These are phyloP conservation scores for Backusella luteola DNA, from an alignment of 192 early-diverging fungal species.

Conservation along the genomic window DNA sequence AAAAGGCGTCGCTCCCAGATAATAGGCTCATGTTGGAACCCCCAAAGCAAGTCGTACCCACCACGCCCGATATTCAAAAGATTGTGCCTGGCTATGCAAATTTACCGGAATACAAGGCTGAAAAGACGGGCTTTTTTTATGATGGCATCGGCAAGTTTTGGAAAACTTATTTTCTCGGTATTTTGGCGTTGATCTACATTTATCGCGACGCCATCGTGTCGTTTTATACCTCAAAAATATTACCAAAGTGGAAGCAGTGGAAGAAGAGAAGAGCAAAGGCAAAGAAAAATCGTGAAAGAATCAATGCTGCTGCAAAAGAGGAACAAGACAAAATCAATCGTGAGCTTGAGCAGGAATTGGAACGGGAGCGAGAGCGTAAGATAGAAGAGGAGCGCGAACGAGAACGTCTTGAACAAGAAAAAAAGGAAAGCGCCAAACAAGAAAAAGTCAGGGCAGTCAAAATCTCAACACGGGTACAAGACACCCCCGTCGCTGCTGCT, in stretches of 20 bases:
- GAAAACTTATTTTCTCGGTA: constrained; percentile 24
- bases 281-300: neutral
- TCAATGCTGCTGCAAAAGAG: neutral
- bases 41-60: neutral
- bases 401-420: neutral
- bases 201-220: neutral
- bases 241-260: constrained; percentile 8
- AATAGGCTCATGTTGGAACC: neutral
- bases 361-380: neutral
- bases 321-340: constrained; percentile 8
- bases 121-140: constrained; percentile 22
- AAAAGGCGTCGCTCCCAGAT: neutral
- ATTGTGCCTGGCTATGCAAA: neutral
- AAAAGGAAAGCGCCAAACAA: neutral
- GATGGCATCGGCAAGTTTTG: constrained; percentile 29
- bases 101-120: neutral
- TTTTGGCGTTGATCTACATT: constrained; percentile 10
- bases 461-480: neutral
- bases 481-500: neutral
- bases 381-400: neutral
- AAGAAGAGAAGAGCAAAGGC: constrained; percentile 11
- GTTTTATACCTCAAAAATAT: constrained; percentile 5
- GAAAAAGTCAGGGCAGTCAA: neutral
- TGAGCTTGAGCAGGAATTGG: neutral
- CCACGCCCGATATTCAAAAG: neutral